These are phyloP conservation scores for Leccinum pachyderme DNA, from an alignment of 1,284 basidiomycete genomes.

Conservation along the genomic window DNA sequence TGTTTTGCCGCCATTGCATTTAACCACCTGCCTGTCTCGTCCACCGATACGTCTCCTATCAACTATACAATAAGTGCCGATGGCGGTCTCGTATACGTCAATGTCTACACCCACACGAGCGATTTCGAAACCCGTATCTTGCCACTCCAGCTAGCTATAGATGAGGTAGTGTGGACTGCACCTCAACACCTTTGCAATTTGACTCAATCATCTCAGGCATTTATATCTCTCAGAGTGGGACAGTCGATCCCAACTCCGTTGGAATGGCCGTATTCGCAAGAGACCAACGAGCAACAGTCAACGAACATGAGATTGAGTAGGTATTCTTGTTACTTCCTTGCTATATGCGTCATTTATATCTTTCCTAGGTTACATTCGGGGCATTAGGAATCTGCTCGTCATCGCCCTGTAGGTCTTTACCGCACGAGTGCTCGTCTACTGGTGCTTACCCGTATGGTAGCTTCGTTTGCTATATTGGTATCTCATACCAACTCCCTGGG, in stretches of 20 bases:
- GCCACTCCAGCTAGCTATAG: constrained; percentile 77
- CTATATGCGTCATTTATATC: constrained; percentile 6
- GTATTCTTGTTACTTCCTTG: constrained; percentile 19
- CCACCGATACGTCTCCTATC: constrained; percentile 40
- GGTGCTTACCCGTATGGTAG: constrained; percentile 29
- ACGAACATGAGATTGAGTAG: constrained; percentile 55
- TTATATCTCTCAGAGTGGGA: constrained; percentile 65
- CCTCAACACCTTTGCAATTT: not conserved
- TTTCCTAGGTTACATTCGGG: constrained; percentile 56
- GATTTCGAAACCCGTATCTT: constrained; percentile 69
- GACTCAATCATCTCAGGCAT: constrained; percentile 42
- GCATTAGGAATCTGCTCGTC: constrained; percentile 59
- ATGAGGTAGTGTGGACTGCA: constrained; percentile 47
- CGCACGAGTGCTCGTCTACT: not conserved
- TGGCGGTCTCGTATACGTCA: constrained; percentile 59
- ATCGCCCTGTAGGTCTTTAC: constrained; percentile 50
- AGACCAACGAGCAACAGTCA: constrained; percentile 61
- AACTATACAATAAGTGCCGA: constrained; percentile 75
- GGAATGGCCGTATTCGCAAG: constrained; percentile 71
- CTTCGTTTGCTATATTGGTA: constrained; percentile 65
- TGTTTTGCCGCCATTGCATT: constrained; percentile 76
- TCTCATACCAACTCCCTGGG: constrained; percentile 72
- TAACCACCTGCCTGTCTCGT: constrained; percentile 49
- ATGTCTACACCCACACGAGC: constrained; percentile 62
- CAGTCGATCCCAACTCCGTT: constrained; percentile 49